A percentile compares a stretch with the other conserved stretches of the same genome.
These are phyloP conservation scores for Acacia pycnantha DNA, from an alignment of 331 rosid species.

Conservation along the genomic window DNA sequence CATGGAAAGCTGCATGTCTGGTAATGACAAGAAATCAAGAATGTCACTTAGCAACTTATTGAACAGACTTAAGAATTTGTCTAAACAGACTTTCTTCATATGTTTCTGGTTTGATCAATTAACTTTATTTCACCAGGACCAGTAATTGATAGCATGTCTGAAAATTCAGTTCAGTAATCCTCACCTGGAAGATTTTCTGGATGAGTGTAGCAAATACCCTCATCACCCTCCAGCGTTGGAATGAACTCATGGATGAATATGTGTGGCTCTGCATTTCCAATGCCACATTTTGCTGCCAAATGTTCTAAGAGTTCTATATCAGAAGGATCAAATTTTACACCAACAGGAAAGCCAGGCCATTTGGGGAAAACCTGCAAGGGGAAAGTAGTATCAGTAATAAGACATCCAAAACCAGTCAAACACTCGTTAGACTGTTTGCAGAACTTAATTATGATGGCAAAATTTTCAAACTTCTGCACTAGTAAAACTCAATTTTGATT, in stretches of 20 bases:
- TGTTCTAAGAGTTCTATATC: conserved; percentile 70
- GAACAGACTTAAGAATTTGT: neutral
- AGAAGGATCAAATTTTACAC: conserved; percentile 92
- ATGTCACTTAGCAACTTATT: neutral
- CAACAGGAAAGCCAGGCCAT: conserved; percentile 94
- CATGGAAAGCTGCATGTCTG: neutral
- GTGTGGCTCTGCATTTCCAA: conserved; percentile 58
- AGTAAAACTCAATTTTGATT: neutral
- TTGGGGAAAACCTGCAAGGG: conserved; percentile 59
- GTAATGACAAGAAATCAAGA: conserved; percentile 10
- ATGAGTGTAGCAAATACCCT: conserved; percentile 82
- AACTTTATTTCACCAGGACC: conserved; percentile 10
- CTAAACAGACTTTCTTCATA: neutral
- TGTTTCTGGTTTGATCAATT: neutral
- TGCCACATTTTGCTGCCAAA: conserved; percentile 75
- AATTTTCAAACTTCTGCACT: neutral
- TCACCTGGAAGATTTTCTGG: conserved; percentile 92
- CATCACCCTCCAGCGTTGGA: conserved; percentile 64
- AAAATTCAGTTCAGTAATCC: conserved; percentile 20
- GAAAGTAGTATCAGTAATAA: conserved; percentile 13
- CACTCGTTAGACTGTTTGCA: conserved; percentile 3
- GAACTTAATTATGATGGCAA: conserved; percentile 2
- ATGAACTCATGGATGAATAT: conserved; percentile 73
- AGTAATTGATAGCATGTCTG: neutral
- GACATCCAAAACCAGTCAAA: conserved; percentile 22